A percentile compares a stretch with the other conserved stretches of the same genome.
phyloP scores from a whole-genome alignment of 805 yeast genomes.

The Metschnikowia lochheadii region DNA sequence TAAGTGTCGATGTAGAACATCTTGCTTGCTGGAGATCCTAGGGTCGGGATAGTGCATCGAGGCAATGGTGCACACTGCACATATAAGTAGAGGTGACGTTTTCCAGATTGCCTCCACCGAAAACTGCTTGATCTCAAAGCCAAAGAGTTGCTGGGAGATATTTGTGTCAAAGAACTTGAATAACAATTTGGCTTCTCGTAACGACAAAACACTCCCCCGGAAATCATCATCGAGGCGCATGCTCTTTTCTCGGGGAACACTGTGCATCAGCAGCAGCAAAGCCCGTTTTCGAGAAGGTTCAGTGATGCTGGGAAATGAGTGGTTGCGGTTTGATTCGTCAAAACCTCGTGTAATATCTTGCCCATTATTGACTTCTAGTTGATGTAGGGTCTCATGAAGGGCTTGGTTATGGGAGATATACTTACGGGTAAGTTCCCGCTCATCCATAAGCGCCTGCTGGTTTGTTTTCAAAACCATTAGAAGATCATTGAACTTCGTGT shows the following conservation, averaged over 20 bases:
- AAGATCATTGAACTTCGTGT: constrained; percentile 34
- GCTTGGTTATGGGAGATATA: neutral
- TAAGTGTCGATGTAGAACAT: constrained; percentile 26
- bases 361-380: neutral
- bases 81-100: constrained; percentile 53
- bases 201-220: constrained; percentile 32
- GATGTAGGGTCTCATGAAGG: neutral
- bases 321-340: neutral
- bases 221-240: constrained; percentile 25
- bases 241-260: neutral
- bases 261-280: neutral
- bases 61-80: constrained; percentile 58
- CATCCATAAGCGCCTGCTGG: constrained; percentile 26
- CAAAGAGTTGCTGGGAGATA: constrained; percentile 62
- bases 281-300: neutral
- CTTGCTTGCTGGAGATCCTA: constrained; percentile 26
- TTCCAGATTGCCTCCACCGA: constrained; percentile 49
- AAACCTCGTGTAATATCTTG: neutral
- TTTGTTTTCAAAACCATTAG: constrained; percentile 31
- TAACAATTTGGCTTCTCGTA: constrained; percentile 43
- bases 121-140: constrained; percentile 53
- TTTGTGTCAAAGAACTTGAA: constrained; percentile 50
- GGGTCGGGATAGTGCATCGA: constrained; percentile 53
- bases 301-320: neutral
- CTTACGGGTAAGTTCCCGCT: constrained; percentile 13